Evolutionary conservation across 2,329 filamentous ascomycete genomes (phyloP).

Genomic region (Rutstroemia sp.): DNA sequence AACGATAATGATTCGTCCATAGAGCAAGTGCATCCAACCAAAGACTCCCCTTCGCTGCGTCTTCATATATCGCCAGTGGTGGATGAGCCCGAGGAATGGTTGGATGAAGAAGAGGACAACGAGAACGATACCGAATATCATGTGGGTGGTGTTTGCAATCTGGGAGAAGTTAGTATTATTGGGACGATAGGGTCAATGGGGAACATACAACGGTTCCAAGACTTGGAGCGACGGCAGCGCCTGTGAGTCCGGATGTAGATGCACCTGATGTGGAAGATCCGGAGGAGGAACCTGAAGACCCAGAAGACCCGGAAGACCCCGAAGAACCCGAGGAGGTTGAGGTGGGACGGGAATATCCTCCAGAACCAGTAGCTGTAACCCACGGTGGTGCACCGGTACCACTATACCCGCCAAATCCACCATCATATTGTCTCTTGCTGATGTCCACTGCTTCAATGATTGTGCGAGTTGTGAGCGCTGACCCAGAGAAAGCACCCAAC

Average conservation of each 20-base stretch:
- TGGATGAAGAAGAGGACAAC: conserved; percentile 48
- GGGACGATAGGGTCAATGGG: background rate
- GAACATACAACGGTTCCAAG: conserved; percentile 32
- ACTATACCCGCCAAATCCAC: background rate
- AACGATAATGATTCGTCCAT: conserved; percentile 49
- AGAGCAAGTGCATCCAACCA: conserved; percentile 55
- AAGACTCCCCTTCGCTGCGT: conserved; percentile 40
- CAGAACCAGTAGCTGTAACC: background rate
- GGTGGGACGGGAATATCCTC: background rate
- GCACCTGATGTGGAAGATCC: background rate
- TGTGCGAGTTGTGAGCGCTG: background rate
- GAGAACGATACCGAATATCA: conserved; percentile 48
- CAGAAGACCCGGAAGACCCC: background rate
- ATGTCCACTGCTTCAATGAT: background rate
- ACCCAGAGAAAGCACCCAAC: conserved; percentile 14
- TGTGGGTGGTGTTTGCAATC: conserved; percentile 47
- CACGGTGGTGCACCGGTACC: background rate
- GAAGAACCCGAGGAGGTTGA: background rate
- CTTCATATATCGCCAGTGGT: conserved; percentile 47
- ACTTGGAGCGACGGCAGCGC: background rate
- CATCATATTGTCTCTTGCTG: background rate
- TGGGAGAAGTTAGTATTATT: conserved; percentile 27
- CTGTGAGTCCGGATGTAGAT: background rate
- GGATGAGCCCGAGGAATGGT: conserved; percentile 48
- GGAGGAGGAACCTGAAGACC: background rate